Percentiles rank a stretch among this genome's conserved stretches.
phyloP scores from a whole-genome alignment of 768 basidiomycete genomes.

The Cytidiella melzeri region DNA sequence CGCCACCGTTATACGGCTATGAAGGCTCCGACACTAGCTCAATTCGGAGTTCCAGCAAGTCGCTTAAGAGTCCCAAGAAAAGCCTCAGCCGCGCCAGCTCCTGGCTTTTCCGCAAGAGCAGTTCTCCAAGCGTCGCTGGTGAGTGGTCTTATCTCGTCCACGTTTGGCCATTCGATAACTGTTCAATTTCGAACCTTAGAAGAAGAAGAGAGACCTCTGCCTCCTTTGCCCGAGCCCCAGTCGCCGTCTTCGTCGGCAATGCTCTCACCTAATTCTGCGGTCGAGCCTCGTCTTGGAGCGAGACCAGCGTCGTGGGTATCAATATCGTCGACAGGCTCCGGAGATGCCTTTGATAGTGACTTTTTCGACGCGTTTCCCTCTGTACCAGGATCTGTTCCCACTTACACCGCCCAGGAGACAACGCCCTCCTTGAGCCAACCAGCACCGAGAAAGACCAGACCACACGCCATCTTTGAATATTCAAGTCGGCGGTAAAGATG shows the following conservation, averaged over 20 bases:
- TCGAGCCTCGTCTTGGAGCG: not conserved
- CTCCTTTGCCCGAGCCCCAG: slow-evolving; percentile 8
- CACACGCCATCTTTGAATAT: not conserved
- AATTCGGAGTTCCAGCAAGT: slow-evolving; percentile 27
- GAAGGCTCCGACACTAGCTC: slow-evolving; percentile 24
- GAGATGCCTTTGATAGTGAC: slow-evolving; percentile 49
- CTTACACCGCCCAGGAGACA: slow-evolving; percentile 12
- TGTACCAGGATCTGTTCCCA: slow-evolving; percentile 49
- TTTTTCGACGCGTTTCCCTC: slow-evolving; percentile 70
- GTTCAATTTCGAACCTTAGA: no score
- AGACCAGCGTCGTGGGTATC: slow-evolving; percentile 39
- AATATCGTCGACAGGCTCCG: slow-evolving; percentile 27
- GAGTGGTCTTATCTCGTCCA: slow-evolving; percentile 4
- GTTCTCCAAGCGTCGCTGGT: slow-evolving; percentile 9
- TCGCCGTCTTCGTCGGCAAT: slow-evolving; percentile 9
- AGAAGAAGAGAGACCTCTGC: slow-evolving; percentile 8
- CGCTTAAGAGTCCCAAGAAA: slow-evolving; percentile 21
- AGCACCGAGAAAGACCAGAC: not conserved
- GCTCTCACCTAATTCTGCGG: slow-evolving; percentile 1
- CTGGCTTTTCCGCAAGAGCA: slow-evolving; percentile 21
- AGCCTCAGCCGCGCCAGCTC: slow-evolving; percentile 21
- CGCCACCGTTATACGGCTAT: slow-evolving; percentile 23
- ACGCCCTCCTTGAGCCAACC: no score
- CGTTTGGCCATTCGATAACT: no score
- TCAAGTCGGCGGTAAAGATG: not conserved